phyloP scores from a whole-genome alignment of 805 yeast genomes.

The Kuraishia cidri region DNA sequence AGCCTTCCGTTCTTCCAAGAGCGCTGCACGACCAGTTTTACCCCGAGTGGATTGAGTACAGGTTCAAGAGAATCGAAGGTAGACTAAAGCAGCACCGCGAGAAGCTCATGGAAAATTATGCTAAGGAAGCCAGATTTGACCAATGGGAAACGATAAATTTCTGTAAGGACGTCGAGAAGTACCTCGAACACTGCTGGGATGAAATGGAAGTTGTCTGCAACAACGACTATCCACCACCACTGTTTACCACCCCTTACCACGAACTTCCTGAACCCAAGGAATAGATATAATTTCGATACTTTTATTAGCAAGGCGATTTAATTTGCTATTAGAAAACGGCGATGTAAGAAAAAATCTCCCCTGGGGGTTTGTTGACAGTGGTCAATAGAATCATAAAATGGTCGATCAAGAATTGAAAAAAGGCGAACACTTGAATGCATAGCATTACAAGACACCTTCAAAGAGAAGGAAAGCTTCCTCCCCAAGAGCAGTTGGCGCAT shows the following conservation, averaged over 20 bases:
- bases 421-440: too few relatives aligned
- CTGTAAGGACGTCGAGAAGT: constrained; percentile 18
- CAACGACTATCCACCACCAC: constrained; percentile 18
- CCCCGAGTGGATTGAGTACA: constrained; percentile 27
- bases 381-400: too few relatives aligned
- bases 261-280: too few relatives aligned
- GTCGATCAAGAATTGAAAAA: too few relatives aligned
- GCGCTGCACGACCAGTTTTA: constrained; percentile 27
- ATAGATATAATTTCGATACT: too few relatives aligned
- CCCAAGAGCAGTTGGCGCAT: constrained; percentile 16
- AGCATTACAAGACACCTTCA: constrained; percentile 7
- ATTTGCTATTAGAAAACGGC: too few relatives aligned
- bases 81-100: constrained; percentile 12
- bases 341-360: too few relatives aligned
- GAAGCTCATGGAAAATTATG: constrained; percentile 9
- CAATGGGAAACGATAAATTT: constrained; percentile 16
- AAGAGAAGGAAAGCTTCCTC: constrained; percentile 7
- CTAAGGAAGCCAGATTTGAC: constrained; percentile 17
- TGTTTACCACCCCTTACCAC: constrained; percentile 16
- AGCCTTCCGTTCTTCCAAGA: constrained; percentile 25
- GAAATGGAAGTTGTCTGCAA: constrained; percentile 24
- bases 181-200: constrained; percentile 17
- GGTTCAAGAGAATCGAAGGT: constrained; percentile 20
- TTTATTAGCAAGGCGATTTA: too few relatives aligned
- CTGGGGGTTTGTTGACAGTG: too few relatives aligned